Conservation (phyloP, 176 grass and related monocot species). For the Leersia perrieri region DNA sequence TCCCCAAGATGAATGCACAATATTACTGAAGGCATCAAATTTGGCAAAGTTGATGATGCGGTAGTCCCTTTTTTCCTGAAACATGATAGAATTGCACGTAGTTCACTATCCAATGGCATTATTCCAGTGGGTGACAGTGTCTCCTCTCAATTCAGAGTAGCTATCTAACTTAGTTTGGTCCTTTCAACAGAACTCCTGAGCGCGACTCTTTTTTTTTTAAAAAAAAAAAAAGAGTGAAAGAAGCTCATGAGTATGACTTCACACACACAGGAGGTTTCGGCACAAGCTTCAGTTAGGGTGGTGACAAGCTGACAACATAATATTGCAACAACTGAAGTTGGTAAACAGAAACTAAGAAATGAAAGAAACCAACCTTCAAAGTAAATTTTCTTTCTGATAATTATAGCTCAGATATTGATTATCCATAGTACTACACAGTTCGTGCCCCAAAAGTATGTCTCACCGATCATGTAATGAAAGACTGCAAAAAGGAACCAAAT, state of each 20-base stretch:
- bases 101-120: background rate
- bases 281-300: background rate
- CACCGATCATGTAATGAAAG: conserved; percentile 40
- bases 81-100: background rate
- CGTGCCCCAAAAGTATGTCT: conserved; percentile 26
- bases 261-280: background rate
- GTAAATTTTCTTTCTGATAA: background rate
- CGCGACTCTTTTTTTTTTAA: too few species aligned
- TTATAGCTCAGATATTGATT: background rate
- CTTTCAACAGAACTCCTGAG: background rate
- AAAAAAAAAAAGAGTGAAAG: too few species aligned
- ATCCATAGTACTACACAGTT: background rate
- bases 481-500: conserved; percentile 29
- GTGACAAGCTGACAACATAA: background rate
- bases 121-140: background rate
- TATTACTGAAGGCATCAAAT: background rate
- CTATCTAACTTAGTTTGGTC: background rate
- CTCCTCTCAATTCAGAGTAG: background rate
- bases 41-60: background rate
- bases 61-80: background rate
- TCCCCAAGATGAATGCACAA: background rate
- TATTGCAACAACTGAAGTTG: background rate
- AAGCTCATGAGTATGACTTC: background rate
- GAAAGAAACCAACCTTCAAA: conserved; percentile 28
- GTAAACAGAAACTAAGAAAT: conserved; percentile 10